phyloP scores from a whole-genome alignment of 441 rosid species.

The Populus hybrid region DNA sequence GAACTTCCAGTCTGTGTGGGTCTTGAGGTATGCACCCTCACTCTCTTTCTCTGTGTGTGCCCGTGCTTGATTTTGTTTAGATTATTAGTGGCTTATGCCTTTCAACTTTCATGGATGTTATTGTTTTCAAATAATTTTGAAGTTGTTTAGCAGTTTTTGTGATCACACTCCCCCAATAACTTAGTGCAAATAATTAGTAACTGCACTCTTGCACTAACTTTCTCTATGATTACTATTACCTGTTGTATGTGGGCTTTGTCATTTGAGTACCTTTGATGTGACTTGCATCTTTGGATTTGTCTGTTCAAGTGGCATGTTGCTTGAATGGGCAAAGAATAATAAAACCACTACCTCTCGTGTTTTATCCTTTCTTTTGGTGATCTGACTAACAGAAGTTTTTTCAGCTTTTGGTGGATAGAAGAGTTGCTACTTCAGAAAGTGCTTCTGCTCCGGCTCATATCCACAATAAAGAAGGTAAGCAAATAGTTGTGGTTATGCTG shows the following conservation, averaged over 20 bases:
- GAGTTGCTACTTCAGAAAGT: slow-evolving; percentile 27
- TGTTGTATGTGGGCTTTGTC: background rate
- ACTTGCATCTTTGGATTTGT: background rate
- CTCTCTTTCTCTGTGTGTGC: background rate
- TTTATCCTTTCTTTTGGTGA: background rate
- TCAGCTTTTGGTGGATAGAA: slow-evolving; percentile 53
- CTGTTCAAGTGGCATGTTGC: background rate
- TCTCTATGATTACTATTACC: background rate
- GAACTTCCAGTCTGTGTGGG: slow-evolving; percentile 64
- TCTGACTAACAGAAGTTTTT: slow-evolving; percentile 18
- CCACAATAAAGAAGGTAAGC: slow-evolving; percentile 44
- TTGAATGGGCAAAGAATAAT: background rate
- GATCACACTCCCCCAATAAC: background rate
- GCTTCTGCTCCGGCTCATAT: slow-evolving; percentile 43
- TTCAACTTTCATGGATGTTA: background rate
- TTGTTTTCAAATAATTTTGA: background rate
- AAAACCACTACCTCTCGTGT: background rate
- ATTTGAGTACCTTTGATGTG: background rate
- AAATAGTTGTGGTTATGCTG: slow-evolving; percentile 3
- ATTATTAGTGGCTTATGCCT: background rate
- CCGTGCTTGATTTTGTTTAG: background rate
- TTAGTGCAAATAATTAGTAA: background rate
- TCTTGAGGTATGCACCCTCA: slow-evolving; percentile 44
- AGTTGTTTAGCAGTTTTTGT: too few relatives aligned
- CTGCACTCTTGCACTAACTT: background rate